Evolutionary conservation across 2,329 filamentous ascomycete genomes (phyloP), one percentile per base, ranked within the genome.

Genomic region (Pochonia chlamydosporia): DNA sequence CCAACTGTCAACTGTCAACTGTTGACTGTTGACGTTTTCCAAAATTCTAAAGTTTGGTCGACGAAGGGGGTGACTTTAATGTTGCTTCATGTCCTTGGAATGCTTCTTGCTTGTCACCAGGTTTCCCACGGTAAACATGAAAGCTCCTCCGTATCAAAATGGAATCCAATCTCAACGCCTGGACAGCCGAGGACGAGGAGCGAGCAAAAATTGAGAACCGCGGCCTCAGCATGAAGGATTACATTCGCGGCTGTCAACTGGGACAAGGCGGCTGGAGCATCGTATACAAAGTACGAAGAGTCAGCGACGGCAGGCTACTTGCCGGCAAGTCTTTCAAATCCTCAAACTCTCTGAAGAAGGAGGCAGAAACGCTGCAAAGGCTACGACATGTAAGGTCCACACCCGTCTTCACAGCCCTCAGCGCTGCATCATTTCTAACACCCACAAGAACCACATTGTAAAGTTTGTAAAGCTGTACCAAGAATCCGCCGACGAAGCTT

Each of bases 201-300:
- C 26, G 47, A 9, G 37, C 58, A 2, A 42, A 24, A 5, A 14
- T 52, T 11, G 41, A 51, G 14, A 50, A 55, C 6, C 48, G 45
- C 6, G 37, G 42, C 3, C 49, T 57, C 14, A 48, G 52, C 7
- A 30, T 43, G 1, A 52, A 53, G 1, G 55, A 51, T 5, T 64
- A 64, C 26, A n/a, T 47, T 0, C 51, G 56, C 3, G 63, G 63
- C 13, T 39, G 20, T 3, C 35, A 51, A 2, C 37, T 66, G 1
- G 63, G 63, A 3, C 47, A 40, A 11, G 63, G 63, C 13, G 62
- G 60, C 10, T 60, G 52, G 49, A 56, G 56, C 11, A 46, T 31
- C 1, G 63, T 64, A 9, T 59, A 58, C 46, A 66, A 65, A 42
- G 55, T 63, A 13, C 49, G 49, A 5, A 50, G 60, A 6, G 36